Percentiles rank a stretch among this genome's conserved stretches.
Conservation (phyloP, 2,329 filamentous ascomycete genomes). For the Paecilomyces niveus region DNA sequence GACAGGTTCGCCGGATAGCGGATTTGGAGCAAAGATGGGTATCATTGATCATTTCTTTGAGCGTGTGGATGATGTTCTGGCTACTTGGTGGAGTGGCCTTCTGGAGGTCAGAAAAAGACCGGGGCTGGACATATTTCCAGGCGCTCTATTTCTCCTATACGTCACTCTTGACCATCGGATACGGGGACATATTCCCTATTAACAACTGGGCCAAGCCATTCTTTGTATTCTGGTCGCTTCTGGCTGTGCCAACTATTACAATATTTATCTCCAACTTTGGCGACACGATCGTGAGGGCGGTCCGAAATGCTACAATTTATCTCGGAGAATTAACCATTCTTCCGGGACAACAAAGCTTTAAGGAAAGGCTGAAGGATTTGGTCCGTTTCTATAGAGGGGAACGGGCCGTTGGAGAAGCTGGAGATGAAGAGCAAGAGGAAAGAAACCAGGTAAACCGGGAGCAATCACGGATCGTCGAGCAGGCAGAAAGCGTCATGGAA, state of each 20-base stretch:
- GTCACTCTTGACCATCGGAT: constrained; percentile 34
- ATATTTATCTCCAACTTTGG: constrained; percentile 34
- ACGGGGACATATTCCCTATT: constrained; percentile 27
- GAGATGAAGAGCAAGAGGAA: constrained; percentile 7
- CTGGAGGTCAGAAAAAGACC: constrained; percentile 23
- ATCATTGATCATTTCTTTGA: constrained; percentile 28
- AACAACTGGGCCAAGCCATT: constrained; percentile 29
- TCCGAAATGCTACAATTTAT: constrained; percentile 51
- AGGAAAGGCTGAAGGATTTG: constrained; percentile 17
- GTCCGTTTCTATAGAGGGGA: constrained; percentile 13
- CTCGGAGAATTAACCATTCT: constrained; percentile 49
- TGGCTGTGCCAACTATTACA: constrained; percentile 33
- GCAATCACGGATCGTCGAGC: constrained; percentile 14
- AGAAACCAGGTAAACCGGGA: constrained; percentile 4
- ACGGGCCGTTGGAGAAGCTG: constrained; percentile 9
- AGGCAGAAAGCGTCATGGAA: constrained; percentile 29
- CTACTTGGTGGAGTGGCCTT: constrained; percentile 33
- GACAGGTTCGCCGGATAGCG: constrained; percentile 36
- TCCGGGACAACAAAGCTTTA: constrained; percentile 40
- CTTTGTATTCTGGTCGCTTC: constrained; percentile 35
- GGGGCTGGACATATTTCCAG: constrained; percentile 31
- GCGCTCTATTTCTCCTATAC: constrained; percentile 33
- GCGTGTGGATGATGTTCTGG: constrained; percentile 38
- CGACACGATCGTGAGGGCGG: constrained; percentile 40
- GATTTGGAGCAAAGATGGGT: constrained; percentile 36